phyloP scores from a whole-genome alignment of 169 alveolate genomes.

The Eimeria tenella region DNA sequence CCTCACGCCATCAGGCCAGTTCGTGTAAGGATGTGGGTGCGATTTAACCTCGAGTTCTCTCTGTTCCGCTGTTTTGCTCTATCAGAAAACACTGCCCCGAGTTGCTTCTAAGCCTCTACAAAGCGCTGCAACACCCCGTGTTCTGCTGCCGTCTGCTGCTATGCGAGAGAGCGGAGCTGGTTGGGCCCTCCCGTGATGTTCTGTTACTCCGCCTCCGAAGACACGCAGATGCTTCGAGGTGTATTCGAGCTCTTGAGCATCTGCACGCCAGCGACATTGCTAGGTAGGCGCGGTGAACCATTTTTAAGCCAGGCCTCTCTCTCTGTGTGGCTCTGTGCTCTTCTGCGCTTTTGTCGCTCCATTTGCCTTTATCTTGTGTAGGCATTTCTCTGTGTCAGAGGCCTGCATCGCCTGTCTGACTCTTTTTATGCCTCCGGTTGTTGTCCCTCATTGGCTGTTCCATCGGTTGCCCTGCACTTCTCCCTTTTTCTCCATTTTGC shows the following conservation, averaged over 20 bases:
- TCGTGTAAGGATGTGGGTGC: neutral
- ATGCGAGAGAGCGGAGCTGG: conserved; percentile 50
- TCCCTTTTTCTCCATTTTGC: too few species aligned
- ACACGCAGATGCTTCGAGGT: conserved; percentile 7
- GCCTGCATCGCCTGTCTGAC: too few species aligned
- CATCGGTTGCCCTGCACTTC: too few species aligned
- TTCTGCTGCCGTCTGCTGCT: conserved; percentile 37
- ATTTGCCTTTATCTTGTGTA: too few species aligned
- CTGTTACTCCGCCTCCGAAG: conserved; percentile 45
- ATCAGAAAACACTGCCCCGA: conserved; percentile 46
- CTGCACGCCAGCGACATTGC: conserved; percentile 22
- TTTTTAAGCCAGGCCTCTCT: too few species aligned
- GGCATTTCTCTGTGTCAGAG: too few species aligned
- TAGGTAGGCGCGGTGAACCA: neutral
- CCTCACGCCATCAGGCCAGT: too few species aligned
- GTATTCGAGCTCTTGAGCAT: conserved; percentile 27
- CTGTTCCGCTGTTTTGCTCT: neutral
- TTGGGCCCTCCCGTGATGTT: conserved; percentile 34
- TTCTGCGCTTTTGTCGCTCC: too few species aligned
- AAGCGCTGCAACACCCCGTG: conserved; percentile 49
- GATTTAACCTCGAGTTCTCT: neutral
- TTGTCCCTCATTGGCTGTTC: too few species aligned
- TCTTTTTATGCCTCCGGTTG: too few species aligned
- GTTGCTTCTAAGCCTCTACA: conserved; percentile 41
- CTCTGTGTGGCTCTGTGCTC: too few species aligned